Conservation (phyloP, 495 filamentous ascomycete genomes). For the Thermothielavioides terrestris region DNA sequence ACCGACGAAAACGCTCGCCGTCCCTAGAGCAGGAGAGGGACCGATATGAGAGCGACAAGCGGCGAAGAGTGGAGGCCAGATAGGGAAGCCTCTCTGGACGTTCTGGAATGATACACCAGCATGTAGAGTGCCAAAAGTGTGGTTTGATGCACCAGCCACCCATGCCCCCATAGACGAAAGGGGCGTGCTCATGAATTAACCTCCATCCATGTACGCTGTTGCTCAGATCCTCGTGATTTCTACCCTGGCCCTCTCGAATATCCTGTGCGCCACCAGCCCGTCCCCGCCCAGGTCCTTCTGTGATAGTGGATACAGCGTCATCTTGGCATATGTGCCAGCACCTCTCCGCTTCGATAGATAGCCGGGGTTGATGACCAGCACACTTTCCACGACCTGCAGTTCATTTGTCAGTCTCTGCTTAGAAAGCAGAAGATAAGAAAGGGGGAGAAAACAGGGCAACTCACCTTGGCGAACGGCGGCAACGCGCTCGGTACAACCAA, state of each 20-base stretch:
- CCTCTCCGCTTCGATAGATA: slow-evolving; percentile 73
- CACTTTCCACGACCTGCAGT: slow-evolving; percentile 68
- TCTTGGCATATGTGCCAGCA: slow-evolving; percentile 69
- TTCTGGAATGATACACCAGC: no score
- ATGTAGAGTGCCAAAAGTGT: background rate
- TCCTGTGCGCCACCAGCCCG: slow-evolving; percentile 56
- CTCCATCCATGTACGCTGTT: no score
- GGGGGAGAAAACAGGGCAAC: slow-evolving; percentile 16
- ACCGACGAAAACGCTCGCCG: slow-evolving; percentile 53
- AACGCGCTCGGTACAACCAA: slow-evolving; percentile 75
- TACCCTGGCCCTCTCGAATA: slow-evolving; percentile 76
- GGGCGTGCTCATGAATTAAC: background rate
- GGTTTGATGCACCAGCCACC: background rate
- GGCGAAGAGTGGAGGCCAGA: slow-evolving; percentile 50
- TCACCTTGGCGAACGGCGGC: slow-evolving; percentile 78
- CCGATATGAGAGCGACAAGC: slow-evolving; percentile 54
- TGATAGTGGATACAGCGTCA: slow-evolving; percentile 59
- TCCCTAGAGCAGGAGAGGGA: slow-evolving; percentile 54
- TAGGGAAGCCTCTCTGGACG: background rate
- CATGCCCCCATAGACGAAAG: background rate
- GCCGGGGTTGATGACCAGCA: slow-evolving; percentile 81
- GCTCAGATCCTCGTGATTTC: slow-evolving; percentile 78
- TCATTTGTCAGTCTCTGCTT: slow-evolving; percentile 7
- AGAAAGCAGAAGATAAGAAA: background rate
- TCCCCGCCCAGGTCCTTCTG: slow-evolving; percentile 49